Evolutionary conservation across 495 filamentous ascomycete genomes (phyloP).

Genomic region (Neurospora sublineolata): DNA sequence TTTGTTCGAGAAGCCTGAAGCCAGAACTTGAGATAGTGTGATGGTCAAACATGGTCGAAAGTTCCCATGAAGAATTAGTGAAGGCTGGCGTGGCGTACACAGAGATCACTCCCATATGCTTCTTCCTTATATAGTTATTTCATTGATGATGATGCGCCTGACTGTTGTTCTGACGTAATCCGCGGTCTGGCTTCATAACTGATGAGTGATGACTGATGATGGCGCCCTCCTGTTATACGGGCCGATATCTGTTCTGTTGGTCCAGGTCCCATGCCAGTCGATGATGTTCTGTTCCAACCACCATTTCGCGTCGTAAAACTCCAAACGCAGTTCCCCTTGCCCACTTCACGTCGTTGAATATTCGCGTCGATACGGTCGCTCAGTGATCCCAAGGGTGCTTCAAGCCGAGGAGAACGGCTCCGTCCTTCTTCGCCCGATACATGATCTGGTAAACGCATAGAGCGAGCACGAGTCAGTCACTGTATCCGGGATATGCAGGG

Average conservation of each 20-base stretch:
- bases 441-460: slow-evolving; percentile 49
- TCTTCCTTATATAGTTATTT: not conserved
- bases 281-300: not conserved
- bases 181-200: not conserved
- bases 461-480: not conserved
- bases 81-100: not conserved
- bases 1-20: slow-evolving; percentile 42
- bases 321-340: not conserved
- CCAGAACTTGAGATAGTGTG: too few relatives aligned
- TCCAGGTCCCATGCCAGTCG: not conserved
- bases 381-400: slow-evolving; percentile 99
- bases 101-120: not conserved
- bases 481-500: not conserved
- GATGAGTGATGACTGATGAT: not conserved
- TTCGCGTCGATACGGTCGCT: not conserved
- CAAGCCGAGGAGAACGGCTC: slow-evolving; percentile 76
- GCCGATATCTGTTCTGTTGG: not conserved
- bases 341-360: not conserved
- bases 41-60: not conserved
- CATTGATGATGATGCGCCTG: not conserved
- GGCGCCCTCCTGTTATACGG: not conserved
- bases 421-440: slow-evolving; percentile 92
- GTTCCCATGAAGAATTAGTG: not conserved
- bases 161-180: not conserved
- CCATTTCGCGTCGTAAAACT: not conserved